A percentile compares a stretch with the other conserved stretches of the same genome.
Conservation (phyloP, 441 rosid species). For the Eruca vesicaria region DNA sequence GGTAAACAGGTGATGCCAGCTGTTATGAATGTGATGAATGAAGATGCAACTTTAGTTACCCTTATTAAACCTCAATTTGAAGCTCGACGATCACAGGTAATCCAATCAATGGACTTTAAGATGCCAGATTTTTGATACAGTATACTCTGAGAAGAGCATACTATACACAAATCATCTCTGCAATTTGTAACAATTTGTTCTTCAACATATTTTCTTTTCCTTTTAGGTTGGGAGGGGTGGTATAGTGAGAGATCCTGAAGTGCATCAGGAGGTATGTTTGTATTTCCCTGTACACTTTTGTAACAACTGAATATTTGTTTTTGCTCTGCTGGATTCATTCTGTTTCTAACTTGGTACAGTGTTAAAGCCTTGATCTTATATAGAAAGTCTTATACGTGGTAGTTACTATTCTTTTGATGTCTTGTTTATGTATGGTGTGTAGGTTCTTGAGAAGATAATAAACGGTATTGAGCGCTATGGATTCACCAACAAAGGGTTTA, state of each 20-base stretch:
- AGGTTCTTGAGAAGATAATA: conserved; percentile 66
- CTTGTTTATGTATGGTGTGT: conserved; percentile 17
- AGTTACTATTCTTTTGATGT: background rate
- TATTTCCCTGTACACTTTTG: background rate
- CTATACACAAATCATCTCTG: background rate
- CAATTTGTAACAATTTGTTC: background rate
- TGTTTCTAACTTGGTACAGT: background rate
- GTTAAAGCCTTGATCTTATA: background rate
- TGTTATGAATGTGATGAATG: conserved; percentile 81
- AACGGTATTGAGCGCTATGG: conserved; percentile 75
- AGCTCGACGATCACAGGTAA: conserved; percentile 91
- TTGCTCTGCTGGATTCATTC: background rate
- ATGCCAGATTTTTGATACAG: background rate
- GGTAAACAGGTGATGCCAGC: conserved; percentile 87
- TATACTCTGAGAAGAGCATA: conserved; percentile 4
- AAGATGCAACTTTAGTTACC: conserved; percentile 66
- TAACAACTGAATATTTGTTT: background rate
- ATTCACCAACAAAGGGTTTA: conserved; percentile 72
- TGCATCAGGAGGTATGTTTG: conserved; percentile 75
- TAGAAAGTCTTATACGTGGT: background rate
- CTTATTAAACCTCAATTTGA: conserved; percentile 95
- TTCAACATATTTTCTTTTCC: conserved; percentile 1
- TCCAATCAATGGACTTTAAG: background rate
- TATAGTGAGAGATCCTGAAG: conserved; percentile 85
- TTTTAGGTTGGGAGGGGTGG: conserved; percentile 88